A percentile compares a stretch with the other conserved stretches of the same genome.
Evolutionary conservation across 139 green algal genomes (phyloP).

Genomic region (Coelastrella sp.): DNA sequence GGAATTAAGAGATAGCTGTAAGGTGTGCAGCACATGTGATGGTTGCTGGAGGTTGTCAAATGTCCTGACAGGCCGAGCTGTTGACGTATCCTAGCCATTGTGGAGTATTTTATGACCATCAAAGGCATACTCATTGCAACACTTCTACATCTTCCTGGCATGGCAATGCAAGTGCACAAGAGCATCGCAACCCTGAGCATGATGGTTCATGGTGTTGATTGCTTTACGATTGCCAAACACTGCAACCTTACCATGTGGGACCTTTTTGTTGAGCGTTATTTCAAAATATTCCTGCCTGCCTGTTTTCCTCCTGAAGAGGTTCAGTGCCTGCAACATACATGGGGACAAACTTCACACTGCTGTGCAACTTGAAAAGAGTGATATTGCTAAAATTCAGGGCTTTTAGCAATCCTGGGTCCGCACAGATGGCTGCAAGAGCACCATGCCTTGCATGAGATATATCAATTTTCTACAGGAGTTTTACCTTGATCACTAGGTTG

Average conservation of each 20-base stretch:
- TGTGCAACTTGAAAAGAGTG: not conserved
- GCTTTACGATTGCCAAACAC: not conserved
- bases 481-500: constrained; percentile 96
- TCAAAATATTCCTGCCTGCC: constrained; percentile 77
- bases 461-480: not conserved
- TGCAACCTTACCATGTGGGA: constrained; percentile 83
- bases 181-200: too few relatives aligned
- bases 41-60: too few relatives aligned
- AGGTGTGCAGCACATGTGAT: too few relatives aligned
- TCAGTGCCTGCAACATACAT: constrained; percentile 71
- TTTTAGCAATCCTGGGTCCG: not conserved
- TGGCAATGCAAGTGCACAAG: too few relatives aligned
- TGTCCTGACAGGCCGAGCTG: too few relatives aligned
- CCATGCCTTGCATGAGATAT: not conserved
- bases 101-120: too few relatives aligned
- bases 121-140: too few relatives aligned
- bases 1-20: too few relatives aligned
- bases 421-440: not conserved
- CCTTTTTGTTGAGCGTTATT: constrained; percentile 90
- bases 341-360: not conserved
- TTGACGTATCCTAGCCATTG: too few relatives aligned
- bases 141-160: too few relatives aligned
- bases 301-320: constrained; percentile 91
- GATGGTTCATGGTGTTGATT: not conserved
- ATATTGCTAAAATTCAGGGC: too few relatives aligned